These are phyloP conservation scores for Amaranthus hypochondriacus DNA, from an alignment of 148 eudicot species.

Conservation along the genomic window DNA sequence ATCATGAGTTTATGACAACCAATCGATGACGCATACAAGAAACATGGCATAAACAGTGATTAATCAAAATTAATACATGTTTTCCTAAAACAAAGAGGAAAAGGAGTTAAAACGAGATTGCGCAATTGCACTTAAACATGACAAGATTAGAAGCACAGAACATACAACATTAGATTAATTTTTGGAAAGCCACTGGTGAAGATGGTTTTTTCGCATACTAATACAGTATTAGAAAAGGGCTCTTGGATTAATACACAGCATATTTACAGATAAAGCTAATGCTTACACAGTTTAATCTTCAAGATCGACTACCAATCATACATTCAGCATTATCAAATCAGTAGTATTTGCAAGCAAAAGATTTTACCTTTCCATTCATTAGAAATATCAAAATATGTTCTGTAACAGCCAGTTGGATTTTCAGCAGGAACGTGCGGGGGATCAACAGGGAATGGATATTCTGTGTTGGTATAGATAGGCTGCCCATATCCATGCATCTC, in stretches of 20 bases:
- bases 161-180: no score
- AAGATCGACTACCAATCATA: not conserved
- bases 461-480: slow-evolving; percentile 82
- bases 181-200: no score
- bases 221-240: no score
- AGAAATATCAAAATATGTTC: slow-evolving; percentile 69
- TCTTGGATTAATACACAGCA: no score
- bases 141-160: not conserved
- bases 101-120: not conserved
- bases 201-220: no score
- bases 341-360: slow-evolving; percentile 4
- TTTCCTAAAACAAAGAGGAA: not conserved
- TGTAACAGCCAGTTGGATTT: slow-evolving; percentile 94
- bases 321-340: not conserved
- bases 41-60: not conserved
- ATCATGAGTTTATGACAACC: not conserved
- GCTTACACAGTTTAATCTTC: not conserved
- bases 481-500: slow-evolving; percentile 90
- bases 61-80: not conserved
- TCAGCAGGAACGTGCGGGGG: slow-evolving; percentile 91
- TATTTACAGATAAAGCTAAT: no score
- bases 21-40: not conserved
- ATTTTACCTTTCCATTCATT: slow-evolving; percentile 82
- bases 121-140: not conserved
- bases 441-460: slow-evolving; percentile 77